Conservation (phyloP, 2,329 filamentous ascomycete species). For the Dactylella cylindrospora region DNA sequence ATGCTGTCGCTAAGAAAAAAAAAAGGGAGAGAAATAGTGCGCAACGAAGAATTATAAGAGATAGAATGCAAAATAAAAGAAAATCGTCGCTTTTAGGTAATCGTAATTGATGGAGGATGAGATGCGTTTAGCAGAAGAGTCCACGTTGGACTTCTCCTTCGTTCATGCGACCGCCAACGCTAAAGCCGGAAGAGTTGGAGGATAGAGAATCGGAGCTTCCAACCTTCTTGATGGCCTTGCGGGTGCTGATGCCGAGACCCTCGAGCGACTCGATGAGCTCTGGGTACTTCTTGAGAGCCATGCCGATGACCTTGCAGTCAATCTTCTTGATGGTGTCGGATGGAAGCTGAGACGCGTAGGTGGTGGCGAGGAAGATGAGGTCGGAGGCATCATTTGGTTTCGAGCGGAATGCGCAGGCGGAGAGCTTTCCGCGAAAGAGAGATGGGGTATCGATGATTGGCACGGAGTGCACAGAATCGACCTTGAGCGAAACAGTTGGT, state of each 20-base stretch:
- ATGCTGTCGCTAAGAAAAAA: conserved; percentile 43
- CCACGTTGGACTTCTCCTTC: conserved; percentile 43
- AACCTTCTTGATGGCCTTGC: conserved; percentile 43
- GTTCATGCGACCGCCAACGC: conserved; percentile 42
- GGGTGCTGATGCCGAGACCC: conserved; percentile 46
- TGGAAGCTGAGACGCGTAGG: conserved; percentile 45
- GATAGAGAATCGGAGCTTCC: conserved; percentile 42
- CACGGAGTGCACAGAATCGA: conserved; percentile 46
- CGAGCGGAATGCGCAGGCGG: conserved; percentile 47
- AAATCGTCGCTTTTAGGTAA: conserved; percentile 6
- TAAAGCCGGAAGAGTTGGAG: conserved; percentile 42
- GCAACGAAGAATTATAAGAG: conserved; percentile 18
- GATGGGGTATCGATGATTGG: conserved; percentile 47
- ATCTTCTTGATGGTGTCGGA: conserved; percentile 45
- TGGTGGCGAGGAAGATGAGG: conserved; percentile 47
- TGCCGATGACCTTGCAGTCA: conserved; percentile 47
- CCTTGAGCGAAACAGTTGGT: conserved; percentile 36
- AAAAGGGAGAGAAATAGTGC: conserved; percentile 22
- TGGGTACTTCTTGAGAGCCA: conserved; percentile 47
- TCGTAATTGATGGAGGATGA: conserved; percentile 4
- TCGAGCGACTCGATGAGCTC: conserved; percentile 47
- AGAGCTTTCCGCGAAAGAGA: conserved; percentile 48
- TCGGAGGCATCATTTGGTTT: conserved; percentile 48
- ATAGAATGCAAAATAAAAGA: conserved; percentile 11
- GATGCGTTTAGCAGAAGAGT: conserved; percentile 41